These are phyloP conservation scores for Inga oerstediana DNA, from an alignment of 306 rosid species.

Conservation along the genomic window DNA sequence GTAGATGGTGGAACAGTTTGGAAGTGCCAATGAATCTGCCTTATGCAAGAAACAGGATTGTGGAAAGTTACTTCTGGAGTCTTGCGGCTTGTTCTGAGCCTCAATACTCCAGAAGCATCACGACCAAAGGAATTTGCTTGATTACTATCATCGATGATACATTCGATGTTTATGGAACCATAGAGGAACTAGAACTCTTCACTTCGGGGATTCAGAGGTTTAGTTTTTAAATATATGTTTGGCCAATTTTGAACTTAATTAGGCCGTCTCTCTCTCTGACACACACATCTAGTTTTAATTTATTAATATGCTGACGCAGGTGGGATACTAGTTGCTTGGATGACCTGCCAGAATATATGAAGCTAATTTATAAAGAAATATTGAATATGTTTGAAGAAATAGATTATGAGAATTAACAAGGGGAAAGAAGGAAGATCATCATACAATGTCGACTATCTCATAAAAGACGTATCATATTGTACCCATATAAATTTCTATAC, in stretches of 20 bases:
- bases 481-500: background rate
- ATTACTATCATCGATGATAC: slow-evolving; percentile 39
- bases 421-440: slow-evolving; percentile 1
- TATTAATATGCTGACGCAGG: background rate
- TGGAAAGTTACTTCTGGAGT: slow-evolving; percentile 28
- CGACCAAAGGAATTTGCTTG: slow-evolving; percentile 2
- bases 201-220: slow-evolving; percentile 45
- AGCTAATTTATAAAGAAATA: background rate
- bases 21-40: slow-evolving; percentile 32
- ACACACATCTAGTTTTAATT: no score
- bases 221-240: background rate
- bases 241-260: background rate
- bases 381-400: slow-evolving; percentile 24
- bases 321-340: slow-evolving; percentile 10
- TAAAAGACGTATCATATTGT: background rate
- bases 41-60: slow-evolving; percentile 46
- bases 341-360: background rate
- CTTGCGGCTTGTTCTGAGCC: background rate
- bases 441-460: background rate
- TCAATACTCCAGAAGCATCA: background rate
- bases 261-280: background rate
- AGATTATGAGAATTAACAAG: slow-evolving; percentile 17
- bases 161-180: slow-evolving; percentile 47
- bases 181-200: slow-evolving; percentile 31
- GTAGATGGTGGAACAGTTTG: slow-evolving; percentile 62